A percentile compares a stretch with the other conserved stretches of the same genome.
These are phyloP conservation scores for Elaphomyces granulatus DNA, from an alignment of 495 filamentous ascomycete genomes.

Conservation along the genomic window DNA sequence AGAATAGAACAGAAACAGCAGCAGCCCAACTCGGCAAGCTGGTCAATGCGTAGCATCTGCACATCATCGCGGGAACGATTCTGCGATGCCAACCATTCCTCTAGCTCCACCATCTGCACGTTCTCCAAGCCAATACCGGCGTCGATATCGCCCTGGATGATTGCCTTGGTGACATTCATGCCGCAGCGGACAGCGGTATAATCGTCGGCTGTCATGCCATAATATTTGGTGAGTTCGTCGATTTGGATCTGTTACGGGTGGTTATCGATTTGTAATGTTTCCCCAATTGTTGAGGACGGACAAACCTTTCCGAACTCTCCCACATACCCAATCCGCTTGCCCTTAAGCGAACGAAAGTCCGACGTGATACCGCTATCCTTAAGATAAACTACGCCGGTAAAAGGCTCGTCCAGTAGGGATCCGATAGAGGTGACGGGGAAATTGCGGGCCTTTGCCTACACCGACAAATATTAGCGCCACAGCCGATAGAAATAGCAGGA, in stretches of 20 bases:
- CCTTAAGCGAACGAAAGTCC: conserved; percentile 46
- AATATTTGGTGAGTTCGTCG: conserved; percentile 57
- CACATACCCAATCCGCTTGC: conserved; percentile 57
- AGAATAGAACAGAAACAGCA: conserved; percentile 65
- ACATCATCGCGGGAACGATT: conserved; percentile 46
- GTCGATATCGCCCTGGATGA: conserved; percentile 50
- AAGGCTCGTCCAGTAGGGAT: conserved; percentile 55
- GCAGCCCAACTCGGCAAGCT: conserved; percentile 56
- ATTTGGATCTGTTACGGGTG: conserved; percentile 62
- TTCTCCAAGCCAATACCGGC: conserved; percentile 61
- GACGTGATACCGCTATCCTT: conserved; percentile 54
- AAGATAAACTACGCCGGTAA: conserved; percentile 58
- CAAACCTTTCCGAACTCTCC: conserved; percentile 52
- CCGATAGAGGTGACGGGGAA: conserved; percentile 55
- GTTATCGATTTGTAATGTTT: no score
- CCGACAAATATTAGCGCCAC: neutral
- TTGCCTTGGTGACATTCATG: conserved; percentile 49
- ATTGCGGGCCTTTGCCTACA: conserved; percentile 51
- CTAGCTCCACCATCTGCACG: conserved; percentile 60
- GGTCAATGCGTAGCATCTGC: conserved; percentile 60
- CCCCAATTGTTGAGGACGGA: no score
- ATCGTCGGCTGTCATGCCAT: conserved; percentile 52
- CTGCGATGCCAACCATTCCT: conserved; percentile 49
- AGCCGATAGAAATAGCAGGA: neutral
- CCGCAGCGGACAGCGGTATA: conserved; percentile 55